Evolutionary conservation across 2,329 filamentous ascomycete species (phyloP).

Genomic region (Exophiala aquamarina): DNA sequence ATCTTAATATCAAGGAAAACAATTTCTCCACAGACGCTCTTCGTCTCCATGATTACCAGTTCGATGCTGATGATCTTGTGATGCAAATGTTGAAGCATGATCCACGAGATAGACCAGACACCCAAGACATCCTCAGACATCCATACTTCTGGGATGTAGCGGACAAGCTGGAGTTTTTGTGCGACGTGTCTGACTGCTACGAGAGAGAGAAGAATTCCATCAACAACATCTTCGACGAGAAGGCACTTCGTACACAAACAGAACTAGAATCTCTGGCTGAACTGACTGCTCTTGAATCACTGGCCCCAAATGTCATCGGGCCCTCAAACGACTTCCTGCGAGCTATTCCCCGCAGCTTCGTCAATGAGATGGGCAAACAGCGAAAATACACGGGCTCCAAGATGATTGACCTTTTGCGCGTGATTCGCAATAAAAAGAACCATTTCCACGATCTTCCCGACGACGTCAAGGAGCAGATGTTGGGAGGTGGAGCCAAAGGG

Average conservation of each 20-base stretch:
- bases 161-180: slow-evolving; percentile 88
- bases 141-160: slow-evolving; percentile 96
- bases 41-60: slow-evolving; percentile 76
- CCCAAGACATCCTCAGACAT: slow-evolving; percentile 79
- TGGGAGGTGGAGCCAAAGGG: slow-evolving; percentile 35
- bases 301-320: slow-evolving; percentile 48
- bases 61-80: slow-evolving; percentile 85
- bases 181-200: slow-evolving; percentile 93
- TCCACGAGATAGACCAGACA: slow-evolving; percentile 67
- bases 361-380: slow-evolving; percentile 88
- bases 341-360: slow-evolving; percentile 74
- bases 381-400: slow-evolving; percentile 86
- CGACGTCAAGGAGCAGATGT: slow-evolving; percentile 67
- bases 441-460: slow-evolving; percentile 97
- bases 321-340: slow-evolving; percentile 69
- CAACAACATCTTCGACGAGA: slow-evolving; percentile 26
- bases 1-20: slow-evolving; percentile 95
- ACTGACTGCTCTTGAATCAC: slow-evolving; percentile 51
- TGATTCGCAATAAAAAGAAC: slow-evolving; percentile 92
- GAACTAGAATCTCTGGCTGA: slow-evolving; percentile 34
- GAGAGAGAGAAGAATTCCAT: slow-evolving; percentile 70
- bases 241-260: slow-evolving; percentile 18
- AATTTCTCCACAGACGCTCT: slow-evolving; percentile 71
- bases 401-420: slow-evolving; percentile 82
- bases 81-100: slow-evolving; percentile 72